phyloP scores from a whole-genome alignment of 2,329 filamentous ascomycete genomes.

The Arthroderma sp. region DNA sequence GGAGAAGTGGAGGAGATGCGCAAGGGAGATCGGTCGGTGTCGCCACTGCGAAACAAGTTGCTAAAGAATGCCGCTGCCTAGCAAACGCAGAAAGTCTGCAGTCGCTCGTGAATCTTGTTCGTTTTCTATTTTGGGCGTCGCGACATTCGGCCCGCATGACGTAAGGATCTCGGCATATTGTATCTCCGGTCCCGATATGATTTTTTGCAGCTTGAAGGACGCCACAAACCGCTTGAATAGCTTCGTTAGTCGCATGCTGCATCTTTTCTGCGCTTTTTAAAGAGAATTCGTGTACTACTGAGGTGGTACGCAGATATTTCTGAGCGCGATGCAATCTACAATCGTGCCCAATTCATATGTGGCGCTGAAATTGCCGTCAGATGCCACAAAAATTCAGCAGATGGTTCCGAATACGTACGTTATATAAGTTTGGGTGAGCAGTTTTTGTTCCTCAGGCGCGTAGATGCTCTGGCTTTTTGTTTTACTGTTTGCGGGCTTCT shows the following conservation, averaged over 20 bases:
- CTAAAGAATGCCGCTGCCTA: not conserved
- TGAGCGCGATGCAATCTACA: conserved; percentile 24
- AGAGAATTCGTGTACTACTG: no score
- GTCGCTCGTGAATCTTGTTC: no score
- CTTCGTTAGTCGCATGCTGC: no score
- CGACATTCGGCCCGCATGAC: no score
- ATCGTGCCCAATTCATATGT: conserved; percentile 26
- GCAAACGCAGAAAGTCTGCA: no score
- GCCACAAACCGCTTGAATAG: no score
- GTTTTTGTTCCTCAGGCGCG: conserved; percentile 8
- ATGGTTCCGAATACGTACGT: conserved; percentile 53
- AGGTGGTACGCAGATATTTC: not conserved
- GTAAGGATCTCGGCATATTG: no score
- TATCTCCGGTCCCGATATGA: no score
- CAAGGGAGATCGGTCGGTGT: not conserved
- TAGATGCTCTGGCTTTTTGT: conserved; percentile 3
- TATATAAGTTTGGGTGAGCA: conserved; percentile 15
- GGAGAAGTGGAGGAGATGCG: not conserved
- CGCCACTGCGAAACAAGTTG: not conserved
- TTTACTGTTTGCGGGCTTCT: conserved; percentile 14
- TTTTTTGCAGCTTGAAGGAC: no score
- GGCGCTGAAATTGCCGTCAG: conserved; percentile 37
- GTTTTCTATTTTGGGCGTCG: no score
- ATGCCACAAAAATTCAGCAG: conserved; percentile 44
- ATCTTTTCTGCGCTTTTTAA: no score